Percentiles rank a stretch among this genome's conserved stretches.
These are phyloP conservation scores for Arabidopsis arenosa DNA, from an alignment of 345 rosid genomes.

Conservation along the genomic window DNA sequence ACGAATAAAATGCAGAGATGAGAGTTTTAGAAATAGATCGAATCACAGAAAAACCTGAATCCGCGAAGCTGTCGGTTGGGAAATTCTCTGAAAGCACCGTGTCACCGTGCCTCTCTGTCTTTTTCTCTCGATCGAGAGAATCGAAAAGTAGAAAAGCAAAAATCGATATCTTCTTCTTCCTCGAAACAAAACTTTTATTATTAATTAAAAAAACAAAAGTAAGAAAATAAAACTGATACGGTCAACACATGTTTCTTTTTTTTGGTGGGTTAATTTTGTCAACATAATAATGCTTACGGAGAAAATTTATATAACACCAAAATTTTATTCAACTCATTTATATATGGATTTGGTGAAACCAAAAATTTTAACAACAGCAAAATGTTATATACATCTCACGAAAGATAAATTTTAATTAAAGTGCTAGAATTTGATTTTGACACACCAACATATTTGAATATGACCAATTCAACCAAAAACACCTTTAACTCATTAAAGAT, in stretches of 20 bases:
- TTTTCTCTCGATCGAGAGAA: conserved; percentile 38
- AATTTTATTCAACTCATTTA: background rate
- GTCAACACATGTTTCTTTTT: conserved; percentile 34
- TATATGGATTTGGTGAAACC: conserved; percentile 12
- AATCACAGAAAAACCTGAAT: conserved; percentile 29
- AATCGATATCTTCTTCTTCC: conserved; percentile 24
- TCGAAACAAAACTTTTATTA: conserved; percentile 15
- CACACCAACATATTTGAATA: conserved; percentile 30
- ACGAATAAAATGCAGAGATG: conserved; percentile 35
- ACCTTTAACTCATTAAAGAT: background rate
- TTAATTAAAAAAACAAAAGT: background rate
- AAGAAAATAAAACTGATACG: conserved; percentile 5
- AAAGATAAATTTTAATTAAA: background rate
- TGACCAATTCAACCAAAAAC: conserved; percentile 11
- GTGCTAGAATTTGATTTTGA: conserved; percentile 1
- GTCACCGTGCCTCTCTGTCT: conserved; percentile 29
- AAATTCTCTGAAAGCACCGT: conserved; percentile 15
- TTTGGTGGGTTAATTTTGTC: background rate
- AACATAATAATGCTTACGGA: background rate
- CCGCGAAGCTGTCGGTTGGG: conserved; percentile 34
- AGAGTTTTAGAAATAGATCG: conserved; percentile 26
- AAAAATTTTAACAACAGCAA: background rate
- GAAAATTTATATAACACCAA: background rate
- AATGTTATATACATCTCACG: too few relatives aligned
- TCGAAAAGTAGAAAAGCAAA: conserved; percentile 37